Evolutionary conservation across 148 eudicot species (phyloP), one percentile per base, ranked within the genome.

Genomic region (Chenopodium berlandieri): DNA sequence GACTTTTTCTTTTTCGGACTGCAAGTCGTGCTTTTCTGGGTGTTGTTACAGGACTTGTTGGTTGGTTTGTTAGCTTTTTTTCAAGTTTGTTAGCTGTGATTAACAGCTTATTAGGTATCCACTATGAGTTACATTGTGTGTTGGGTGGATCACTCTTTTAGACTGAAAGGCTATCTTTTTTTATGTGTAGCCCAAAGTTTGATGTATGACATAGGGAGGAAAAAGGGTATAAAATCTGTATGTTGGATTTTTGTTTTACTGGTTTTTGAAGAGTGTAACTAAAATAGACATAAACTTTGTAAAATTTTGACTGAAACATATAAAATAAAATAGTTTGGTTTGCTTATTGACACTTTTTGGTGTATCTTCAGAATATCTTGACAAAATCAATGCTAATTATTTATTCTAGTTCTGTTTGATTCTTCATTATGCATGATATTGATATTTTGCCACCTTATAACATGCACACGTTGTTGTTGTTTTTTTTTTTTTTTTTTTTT

Each of bases 141-240:
- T 73, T 25, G 68, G 60, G 62, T 68, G 73, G 69, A 62, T 37
- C 74, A 19, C 25, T 65, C 22, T 34, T 56, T 2, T 48, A 46
- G 78, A 80, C 72, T 77, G 75, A 9, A 80, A 64, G 83, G 81
- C 83, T 84, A 75, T 81, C 71, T 62, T 72, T 77, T 84, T 84
- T 79, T 46, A 19, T 32, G 60, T 80, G 78, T 68, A 84, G 86
- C 80, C 73, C 50, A 10, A 47, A 58, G 71, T 77, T 77, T 82
- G 76, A n/a, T 71, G 72, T 31, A 30, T 62, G 75, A 67, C 56
- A 67, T 10, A 75, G 78, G 64, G 79, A 62, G 37, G 34, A 22
- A 23, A 23, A 47, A 48, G 62, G 25, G 78, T 71, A 73, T 77
- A 47, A 47, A 32, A 34, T 34, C 56, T 80, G 34, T 79, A 62